Evolutionary conservation across 257 asterid genomes (phyloP).

Genomic region (Nicotiana obtusifolia): DNA sequence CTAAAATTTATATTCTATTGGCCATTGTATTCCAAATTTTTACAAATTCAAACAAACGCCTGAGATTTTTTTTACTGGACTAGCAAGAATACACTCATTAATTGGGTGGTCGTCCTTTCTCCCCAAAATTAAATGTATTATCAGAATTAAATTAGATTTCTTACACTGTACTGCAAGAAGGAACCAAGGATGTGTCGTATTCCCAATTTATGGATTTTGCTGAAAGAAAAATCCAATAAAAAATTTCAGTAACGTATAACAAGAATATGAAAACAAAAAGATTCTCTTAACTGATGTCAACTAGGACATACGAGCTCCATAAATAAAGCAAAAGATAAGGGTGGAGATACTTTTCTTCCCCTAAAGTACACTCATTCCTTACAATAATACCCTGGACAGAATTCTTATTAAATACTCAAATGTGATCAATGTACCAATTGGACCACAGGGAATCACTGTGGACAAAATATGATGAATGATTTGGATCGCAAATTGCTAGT

Average conservation of each 20-base stretch:
- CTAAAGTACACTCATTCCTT: slow-evolving; percentile 9
- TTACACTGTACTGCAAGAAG: not conserved
- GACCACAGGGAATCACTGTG: not conserved
- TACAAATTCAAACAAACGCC: no score
- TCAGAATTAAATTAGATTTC: not conserved
- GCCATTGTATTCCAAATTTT: no score
- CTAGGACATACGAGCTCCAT: not conserved
- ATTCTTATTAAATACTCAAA: slow-evolving; percentile 9
- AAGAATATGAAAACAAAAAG: slow-evolving; percentile 1
- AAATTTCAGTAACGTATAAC: not conserved
- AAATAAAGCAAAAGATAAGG: slow-evolving; percentile 10
- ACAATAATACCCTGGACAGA: not conserved
- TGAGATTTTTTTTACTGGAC: no score
- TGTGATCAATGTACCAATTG: not conserved
- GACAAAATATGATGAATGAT: not conserved
- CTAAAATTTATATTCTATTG: no score
- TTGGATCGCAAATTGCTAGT: not conserved
- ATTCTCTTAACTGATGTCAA: not conserved
- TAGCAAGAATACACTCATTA: not conserved
- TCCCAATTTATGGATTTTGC: not conserved
- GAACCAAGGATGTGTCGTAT: not conserved
- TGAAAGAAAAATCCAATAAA: not conserved
- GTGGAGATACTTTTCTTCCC: slow-evolving; percentile 3
- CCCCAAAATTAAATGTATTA: not conserved
- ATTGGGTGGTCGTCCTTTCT: not conserved